A percentile compares a stretch with the other conserved stretches of the same genome.
phyloP scores from a whole-genome alignment of 208 protist genomes.

The Naegleria gruberi region DNA sequence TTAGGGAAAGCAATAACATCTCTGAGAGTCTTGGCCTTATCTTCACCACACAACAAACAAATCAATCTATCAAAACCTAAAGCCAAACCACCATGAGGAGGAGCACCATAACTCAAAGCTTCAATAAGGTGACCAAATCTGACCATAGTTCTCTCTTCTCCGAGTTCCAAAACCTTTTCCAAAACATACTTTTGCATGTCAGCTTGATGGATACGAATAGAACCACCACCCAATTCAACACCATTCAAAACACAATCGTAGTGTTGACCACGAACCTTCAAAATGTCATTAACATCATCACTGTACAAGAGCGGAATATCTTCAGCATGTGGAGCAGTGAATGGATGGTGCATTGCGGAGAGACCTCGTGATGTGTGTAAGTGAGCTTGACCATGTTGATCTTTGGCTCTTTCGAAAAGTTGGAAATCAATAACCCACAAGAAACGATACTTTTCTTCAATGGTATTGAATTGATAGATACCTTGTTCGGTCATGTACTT shows the following conservation, averaged over 20 bases:
- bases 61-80: slow-evolving; percentile 59
- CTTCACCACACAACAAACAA: slow-evolving; percentile 26
- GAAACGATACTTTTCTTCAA: slow-evolving; percentile 31
- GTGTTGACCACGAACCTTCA: slow-evolving; percentile 36
- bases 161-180: neutral
- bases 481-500: slow-evolving; percentile 1
- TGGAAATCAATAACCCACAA: slow-evolving; percentile 67
- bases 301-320: slow-evolving; percentile 36
- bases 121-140: slow-evolving; percentile 43
- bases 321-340: slow-evolving; percentile 57
- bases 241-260: slow-evolving; percentile 71
- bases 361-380: slow-evolving; percentile 17
- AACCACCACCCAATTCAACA: slow-evolving; percentile 62
- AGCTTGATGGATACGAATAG: slow-evolving; percentile 56
- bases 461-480: slow-evolving; percentile 22
- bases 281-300: neutral
- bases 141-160: slow-evolving; percentile 17
- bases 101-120: slow-evolving; percentile 47
- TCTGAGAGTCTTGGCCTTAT: slow-evolving; percentile 35
- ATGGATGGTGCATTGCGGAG: slow-evolving; percentile 58
- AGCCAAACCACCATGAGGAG: slow-evolving; percentile 52
- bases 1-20: slow-evolving; percentile 76
- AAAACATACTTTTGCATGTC: slow-evolving; percentile 52
- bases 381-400: neutral
- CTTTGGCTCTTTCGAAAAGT: slow-evolving; percentile 44